Evolutionary conservation across 371 early-diverging fungal genomes (phyloP).

Genomic region (Mucor ambiguus): DNA sequence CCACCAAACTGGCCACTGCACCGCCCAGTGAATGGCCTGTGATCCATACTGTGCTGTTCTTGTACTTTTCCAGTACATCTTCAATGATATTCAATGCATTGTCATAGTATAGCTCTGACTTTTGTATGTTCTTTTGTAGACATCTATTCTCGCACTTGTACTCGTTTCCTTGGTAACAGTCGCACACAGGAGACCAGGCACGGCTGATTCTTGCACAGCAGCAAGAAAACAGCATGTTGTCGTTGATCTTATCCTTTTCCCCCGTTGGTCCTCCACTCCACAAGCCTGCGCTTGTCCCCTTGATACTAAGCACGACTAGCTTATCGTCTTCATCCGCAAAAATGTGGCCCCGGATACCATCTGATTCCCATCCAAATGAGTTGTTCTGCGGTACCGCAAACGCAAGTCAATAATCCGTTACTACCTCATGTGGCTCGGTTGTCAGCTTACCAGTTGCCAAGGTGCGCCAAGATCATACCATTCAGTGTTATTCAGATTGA

Average conservation of each 20-base stretch:
- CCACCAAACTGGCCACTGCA: conserved; percentile 77
- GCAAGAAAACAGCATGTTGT: conserved; percentile 95
- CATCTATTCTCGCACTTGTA: conserved; percentile 70
- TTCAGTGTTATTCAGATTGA: conserved; percentile 52
- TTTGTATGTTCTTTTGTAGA: conserved; percentile 58
- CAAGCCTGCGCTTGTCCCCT: conserved; percentile 85
- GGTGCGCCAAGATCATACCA: conserved; percentile 75
- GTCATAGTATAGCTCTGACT: conserved; percentile 80
- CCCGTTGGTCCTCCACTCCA: conserved; percentile 78
- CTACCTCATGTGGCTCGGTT: background rate
- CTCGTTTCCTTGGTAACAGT: conserved; percentile 62
- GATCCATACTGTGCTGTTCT: conserved; percentile 76
- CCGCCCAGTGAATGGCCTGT: conserved; percentile 97
- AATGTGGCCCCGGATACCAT: conserved; percentile 90
- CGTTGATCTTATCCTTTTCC: conserved; percentile 84
- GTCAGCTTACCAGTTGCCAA: conserved; percentile 68
- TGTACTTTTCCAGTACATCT: conserved; percentile 67
- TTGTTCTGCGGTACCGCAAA: conserved; percentile 47
- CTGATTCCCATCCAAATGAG: conserved; percentile 86
- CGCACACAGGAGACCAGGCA: conserved; percentile 86
- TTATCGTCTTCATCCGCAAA: conserved; percentile 71
- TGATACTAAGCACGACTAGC: conserved; percentile 82
- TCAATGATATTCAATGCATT: conserved; percentile 56
- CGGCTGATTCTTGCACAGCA: conserved; percentile 92
- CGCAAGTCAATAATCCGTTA: background rate